Conservation (phyloP, 1,284 basidiomycete species). For the Agroathelia rolfsii region DNA sequence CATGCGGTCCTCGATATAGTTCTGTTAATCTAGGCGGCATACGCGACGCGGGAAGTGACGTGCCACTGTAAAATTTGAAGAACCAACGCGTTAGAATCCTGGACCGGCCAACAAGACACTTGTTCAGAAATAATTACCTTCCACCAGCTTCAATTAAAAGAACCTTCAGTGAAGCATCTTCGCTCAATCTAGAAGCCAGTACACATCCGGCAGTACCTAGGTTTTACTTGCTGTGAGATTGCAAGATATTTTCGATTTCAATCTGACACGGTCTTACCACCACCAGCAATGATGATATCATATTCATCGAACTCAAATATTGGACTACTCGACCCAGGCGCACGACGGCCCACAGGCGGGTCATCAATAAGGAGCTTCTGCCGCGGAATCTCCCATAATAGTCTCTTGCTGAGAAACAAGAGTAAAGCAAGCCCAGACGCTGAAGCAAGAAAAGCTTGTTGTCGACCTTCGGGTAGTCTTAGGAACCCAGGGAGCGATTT, state of each 20-base stretch:
- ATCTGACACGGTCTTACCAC: constrained; percentile 31
- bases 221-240: constrained; percentile 4
- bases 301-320: constrained; percentile 33
- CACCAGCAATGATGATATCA: constrained; percentile 56
- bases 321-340: no score
- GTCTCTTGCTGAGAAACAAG: no score
- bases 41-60: constrained; percentile 26
- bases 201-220: constrained; percentile 62
- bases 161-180: constrained; percentile 44
- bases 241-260: background rate
- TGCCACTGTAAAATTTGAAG: constrained; percentile 27
- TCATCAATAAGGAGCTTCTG: no score
- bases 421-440: no score
- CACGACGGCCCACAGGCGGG: no score
- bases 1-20: constrained; percentile 35
- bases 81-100: no score
- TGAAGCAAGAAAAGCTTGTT: no score
- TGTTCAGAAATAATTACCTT: constrained; percentile 35
- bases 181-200: constrained; percentile 54
- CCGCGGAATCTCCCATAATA: no score
- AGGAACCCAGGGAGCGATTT: no score
- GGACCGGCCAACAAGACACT: no score
- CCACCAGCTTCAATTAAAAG: constrained; percentile 56
- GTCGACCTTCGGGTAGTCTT: no score
- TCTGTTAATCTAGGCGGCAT: constrained; percentile 35